Percentiles rank a stretch among this genome's conserved stretches.
Evolutionary conservation across 441 rosid species (phyloP).

Genomic region (Erodium texanum): DNA sequence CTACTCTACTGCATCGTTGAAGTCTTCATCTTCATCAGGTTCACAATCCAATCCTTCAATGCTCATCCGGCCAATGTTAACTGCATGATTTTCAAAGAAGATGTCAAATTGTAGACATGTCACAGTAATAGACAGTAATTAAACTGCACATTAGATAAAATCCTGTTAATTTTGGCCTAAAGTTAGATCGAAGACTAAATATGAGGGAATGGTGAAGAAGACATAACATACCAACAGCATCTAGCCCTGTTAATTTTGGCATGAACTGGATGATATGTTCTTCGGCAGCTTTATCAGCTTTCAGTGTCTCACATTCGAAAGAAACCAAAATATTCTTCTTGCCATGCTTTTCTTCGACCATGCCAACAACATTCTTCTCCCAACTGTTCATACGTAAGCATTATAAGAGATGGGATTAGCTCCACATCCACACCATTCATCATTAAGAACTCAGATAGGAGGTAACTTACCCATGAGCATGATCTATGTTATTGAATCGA

Average conservation of each 20-base stretch:
- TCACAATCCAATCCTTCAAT: slow-evolving; percentile 56
- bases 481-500: slow-evolving; percentile 56
- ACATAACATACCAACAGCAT: slow-evolving; percentile 59
- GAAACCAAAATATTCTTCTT: slow-evolving; percentile 56
- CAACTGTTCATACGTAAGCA: slow-evolving; percentile 36
- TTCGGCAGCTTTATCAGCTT: slow-evolving; percentile 84
- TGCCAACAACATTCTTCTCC: slow-evolving; percentile 67
- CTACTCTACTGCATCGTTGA: background rate
- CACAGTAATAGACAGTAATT: too few relatives aligned
- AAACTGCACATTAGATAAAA: too few relatives aligned
- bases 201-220: background rate
- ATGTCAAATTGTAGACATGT: background rate
- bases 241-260: slow-evolving; percentile 82
- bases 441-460: background rate
- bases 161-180: too few relatives aligned
- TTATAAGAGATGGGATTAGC: too few relatives aligned
- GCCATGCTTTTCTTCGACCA: slow-evolving; percentile 57
- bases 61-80: slow-evolving; percentile 74
- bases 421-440: too few relatives aligned
- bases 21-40: slow-evolving; percentile 23
- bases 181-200: background rate
- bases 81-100: slow-evolving; percentile 36
- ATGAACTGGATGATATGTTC: slow-evolving; percentile 72
- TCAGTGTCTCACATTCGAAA: slow-evolving; percentile 83
- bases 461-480: slow-evolving; percentile 72